Evolutionary conservation across 2,329 filamentous ascomycete genomes (phyloP).

Genomic region (Didymosphaeria variabile): DNA sequence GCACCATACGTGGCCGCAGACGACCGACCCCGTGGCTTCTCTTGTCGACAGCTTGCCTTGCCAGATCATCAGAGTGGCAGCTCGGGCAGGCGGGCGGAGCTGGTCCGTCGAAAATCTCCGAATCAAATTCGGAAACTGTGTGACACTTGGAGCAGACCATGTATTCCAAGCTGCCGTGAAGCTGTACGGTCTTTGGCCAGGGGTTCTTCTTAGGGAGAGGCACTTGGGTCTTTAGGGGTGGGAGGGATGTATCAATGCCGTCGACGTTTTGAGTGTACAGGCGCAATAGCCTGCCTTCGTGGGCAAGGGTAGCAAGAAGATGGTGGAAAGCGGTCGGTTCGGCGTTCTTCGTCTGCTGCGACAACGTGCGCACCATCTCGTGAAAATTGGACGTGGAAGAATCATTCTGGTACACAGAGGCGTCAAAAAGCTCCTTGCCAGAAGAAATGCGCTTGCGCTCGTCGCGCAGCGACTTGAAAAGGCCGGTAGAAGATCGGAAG

Average conservation of each 20-base stretch:
- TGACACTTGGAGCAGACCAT: conserved; percentile 98
- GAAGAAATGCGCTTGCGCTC: conserved; percentile 93
- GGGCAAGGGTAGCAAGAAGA: conserved; percentile 86
- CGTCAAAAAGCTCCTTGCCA: conserved; percentile 95
- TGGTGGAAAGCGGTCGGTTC: conserved; percentile 91
- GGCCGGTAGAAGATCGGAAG: conserved; percentile 88
- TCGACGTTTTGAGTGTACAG: conserved; percentile 98
- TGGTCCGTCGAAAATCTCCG: conserved; percentile 82
- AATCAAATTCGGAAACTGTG: conserved; percentile 77
- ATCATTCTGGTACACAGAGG: conserved; percentile 95
- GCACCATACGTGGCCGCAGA: conserved; percentile 88
- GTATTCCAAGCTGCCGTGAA: conserved; percentile 92
- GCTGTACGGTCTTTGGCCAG: conserved; percentile 92
- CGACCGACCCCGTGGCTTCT: conserved; percentile 93
- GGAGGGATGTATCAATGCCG: conserved; percentile 85
- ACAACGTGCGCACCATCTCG: conserved; percentile 91
- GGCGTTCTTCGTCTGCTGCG: conserved; percentile 78
- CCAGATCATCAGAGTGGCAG: conserved; percentile 77
- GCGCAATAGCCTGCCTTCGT: conserved; percentile 85
- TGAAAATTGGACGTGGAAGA: conserved; percentile 90
- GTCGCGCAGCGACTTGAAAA: conserved; percentile 85
- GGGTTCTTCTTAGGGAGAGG: conserved; percentile 85
- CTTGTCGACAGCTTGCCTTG: conserved; percentile 83
- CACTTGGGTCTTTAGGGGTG: conserved; percentile 80
- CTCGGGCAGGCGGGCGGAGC: conserved; percentile 80